Evolutionary conservation across 805 yeast genomes (phyloP).

Genomic region (Lachancea mirantina): DNA sequence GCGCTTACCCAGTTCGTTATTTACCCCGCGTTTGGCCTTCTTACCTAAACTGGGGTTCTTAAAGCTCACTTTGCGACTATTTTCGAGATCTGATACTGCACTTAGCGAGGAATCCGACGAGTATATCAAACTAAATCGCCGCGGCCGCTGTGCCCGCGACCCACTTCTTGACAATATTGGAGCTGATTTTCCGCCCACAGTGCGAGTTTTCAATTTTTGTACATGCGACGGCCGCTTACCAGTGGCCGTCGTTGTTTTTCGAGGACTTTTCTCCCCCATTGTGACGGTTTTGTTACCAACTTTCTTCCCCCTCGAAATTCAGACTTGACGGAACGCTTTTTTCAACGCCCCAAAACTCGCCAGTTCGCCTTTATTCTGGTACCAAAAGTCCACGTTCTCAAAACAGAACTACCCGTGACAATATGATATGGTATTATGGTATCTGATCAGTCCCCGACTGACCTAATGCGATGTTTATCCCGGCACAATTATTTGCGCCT

Average conservation of each 20-base stretch:
- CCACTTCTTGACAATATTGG: conserved; percentile 6
- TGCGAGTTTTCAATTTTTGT: conserved; percentile 8
- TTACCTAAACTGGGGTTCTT: conserved; percentile 18
- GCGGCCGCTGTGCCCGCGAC: conserved; percentile 26
- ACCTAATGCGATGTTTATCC: too few relatives aligned
- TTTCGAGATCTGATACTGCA: conserved; percentile 33
- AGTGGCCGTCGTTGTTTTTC: conserved; percentile 13
- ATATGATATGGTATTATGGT: too few relatives aligned
- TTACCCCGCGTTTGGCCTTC: conserved; percentile 20
- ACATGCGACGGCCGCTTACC: conserved; percentile 12
- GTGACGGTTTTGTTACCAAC: too few relatives aligned
- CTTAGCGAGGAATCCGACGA: conserved; percentile 38
- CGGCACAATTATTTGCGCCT: too few relatives aligned
- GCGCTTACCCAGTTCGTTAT: conserved; percentile 26
- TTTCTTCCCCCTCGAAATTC: too few relatives aligned
- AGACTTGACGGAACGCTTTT: too few relatives aligned
- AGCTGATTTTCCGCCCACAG: conserved; percentile 7
- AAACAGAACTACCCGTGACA: too few relatives aligned
- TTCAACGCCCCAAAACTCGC: too few relatives aligned
- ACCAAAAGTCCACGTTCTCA: too few relatives aligned
- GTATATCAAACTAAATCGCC: conserved; percentile 39
- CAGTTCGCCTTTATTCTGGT: too few relatives aligned
- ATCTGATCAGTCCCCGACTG: too few relatives aligned
- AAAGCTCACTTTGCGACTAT: conserved; percentile 23
- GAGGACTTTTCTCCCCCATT: conserved; percentile 22